Conservation (phyloP, 495 filamentous ascomycete genomes). For the Acidiella bohemica region DNA sequence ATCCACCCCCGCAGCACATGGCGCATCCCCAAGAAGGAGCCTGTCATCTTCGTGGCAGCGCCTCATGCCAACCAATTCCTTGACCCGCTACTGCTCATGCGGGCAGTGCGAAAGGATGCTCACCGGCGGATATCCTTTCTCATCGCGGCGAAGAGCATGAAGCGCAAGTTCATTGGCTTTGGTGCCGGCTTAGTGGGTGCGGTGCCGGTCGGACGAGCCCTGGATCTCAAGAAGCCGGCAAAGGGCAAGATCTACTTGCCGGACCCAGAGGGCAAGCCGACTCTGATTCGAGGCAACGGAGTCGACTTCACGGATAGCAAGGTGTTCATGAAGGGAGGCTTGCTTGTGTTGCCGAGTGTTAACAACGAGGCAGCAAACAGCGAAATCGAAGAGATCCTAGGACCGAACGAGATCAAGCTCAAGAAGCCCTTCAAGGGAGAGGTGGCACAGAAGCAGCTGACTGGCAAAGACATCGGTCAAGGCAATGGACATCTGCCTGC, state of each 20-base stretch:
- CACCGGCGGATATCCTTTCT: conserved; percentile 81
- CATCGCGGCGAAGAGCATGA: conserved; percentile 87
- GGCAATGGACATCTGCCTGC: conserved; percentile 31
- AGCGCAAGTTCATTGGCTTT: conserved; percentile 72
- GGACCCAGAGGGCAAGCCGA: conserved; percentile 70
- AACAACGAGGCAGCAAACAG: conserved; percentile 65
- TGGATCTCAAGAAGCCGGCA: conserved; percentile 73
- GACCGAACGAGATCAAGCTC: conserved; percentile 66
- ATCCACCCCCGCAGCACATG: conserved; percentile 88
- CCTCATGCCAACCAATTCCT: conserved; percentile 99
- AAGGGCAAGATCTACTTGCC: conserved; percentile 80
- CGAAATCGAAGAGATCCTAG: conserved; percentile 65
- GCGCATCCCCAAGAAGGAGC: conserved; percentile 76
- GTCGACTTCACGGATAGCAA: conserved; percentile 63
- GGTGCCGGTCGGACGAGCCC: conserved; percentile 76
- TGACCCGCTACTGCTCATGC: conserved; percentile 87
- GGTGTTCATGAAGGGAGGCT: conserved; percentile 62
- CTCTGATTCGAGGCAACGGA: conserved; percentile 70
- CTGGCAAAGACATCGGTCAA: conserved; percentile 50
- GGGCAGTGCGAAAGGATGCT: conserved; percentile 69
- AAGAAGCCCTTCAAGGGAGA: conserved; percentile 74
- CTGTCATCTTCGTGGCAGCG: conserved; percentile 92
- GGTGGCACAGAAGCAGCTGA: conserved; percentile 61
- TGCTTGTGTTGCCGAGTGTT: conserved; percentile 71
- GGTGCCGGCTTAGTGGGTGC: conserved; percentile 66